Conservation (phyloP, 495 filamentous ascomycete genomes). For the Massariosphaeria phaeospora region DNA sequence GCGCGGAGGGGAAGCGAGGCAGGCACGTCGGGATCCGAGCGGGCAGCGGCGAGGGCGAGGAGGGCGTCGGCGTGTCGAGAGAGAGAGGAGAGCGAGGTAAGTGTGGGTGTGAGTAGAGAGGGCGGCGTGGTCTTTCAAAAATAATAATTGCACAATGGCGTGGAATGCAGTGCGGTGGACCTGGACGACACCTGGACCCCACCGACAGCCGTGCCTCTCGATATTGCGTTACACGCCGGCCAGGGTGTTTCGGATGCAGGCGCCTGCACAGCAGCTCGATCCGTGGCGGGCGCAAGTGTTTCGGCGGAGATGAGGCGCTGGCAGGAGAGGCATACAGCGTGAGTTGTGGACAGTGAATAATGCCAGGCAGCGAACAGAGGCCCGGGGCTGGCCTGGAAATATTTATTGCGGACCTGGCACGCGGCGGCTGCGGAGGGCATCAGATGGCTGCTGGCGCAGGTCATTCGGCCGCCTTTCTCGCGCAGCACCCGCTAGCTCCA, state of each 20-base stretch:
- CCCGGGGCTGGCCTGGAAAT: slow-evolving; percentile 2
- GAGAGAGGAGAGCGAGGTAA: background rate
- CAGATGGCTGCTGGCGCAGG: slow-evolving; percentile 11
- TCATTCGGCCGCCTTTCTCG: slow-evolving; percentile 28
- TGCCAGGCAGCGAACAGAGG: background rate
- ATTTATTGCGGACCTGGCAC: slow-evolving; percentile 17
- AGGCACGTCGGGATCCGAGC: slow-evolving; percentile 15
- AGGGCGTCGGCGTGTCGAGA: background rate
- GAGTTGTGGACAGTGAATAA: background rate
- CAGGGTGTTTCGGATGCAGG: slow-evolving; percentile 24
- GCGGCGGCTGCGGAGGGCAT: slow-evolving; percentile 8
- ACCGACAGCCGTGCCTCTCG: slow-evolving; percentile 24
- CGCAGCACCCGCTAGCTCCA: slow-evolving; percentile 20
- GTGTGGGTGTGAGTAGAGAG: background rate
- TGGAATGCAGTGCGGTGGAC: slow-evolving; percentile 23
- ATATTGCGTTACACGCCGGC: slow-evolving; percentile 32
- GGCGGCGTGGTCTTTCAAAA: slow-evolving; percentile 17
- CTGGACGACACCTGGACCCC: slow-evolving; percentile 2
- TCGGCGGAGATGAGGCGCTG: slow-evolving; percentile 6
- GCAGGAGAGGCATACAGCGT: slow-evolving; percentile 1
- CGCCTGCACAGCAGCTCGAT: slow-evolving; percentile 7
- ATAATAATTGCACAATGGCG: slow-evolving; percentile 15
- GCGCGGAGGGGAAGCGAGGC: slow-evolving; percentile 15
- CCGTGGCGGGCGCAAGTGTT: slow-evolving; percentile 4
- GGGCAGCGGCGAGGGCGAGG: background rate